phyloP scores from a whole-genome alignment of 179 eudicot genomes.

The Actinidia arguta region DNA sequence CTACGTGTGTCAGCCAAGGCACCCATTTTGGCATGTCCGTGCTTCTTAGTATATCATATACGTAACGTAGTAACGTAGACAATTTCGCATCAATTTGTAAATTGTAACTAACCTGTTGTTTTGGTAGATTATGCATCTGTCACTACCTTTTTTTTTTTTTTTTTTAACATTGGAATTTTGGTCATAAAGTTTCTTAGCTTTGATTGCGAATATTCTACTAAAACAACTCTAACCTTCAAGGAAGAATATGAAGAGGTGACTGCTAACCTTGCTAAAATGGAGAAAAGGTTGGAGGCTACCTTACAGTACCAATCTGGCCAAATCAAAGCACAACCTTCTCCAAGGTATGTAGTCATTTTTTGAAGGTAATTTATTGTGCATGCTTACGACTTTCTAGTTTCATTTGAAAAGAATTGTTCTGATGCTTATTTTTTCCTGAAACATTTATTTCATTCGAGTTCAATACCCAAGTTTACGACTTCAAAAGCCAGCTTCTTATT shows the following conservation, averaged over 20 bases:
- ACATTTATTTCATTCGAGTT: not conserved
- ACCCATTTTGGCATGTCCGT: too few relatives aligned
- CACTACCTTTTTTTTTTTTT: too few relatives aligned
- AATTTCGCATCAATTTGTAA: too few relatives aligned
- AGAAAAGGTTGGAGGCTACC: slow-evolving; percentile 98
- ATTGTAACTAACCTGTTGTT: too few relatives aligned
- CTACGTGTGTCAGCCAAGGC: too few relatives aligned
- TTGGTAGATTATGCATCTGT: too few relatives aligned
- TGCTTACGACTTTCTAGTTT: not conserved
- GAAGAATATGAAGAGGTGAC: slow-evolving; percentile 84
- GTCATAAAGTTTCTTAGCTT: too few relatives aligned
- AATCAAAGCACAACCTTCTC: slow-evolving; percentile 83
- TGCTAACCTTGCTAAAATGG: slow-evolving; percentile 83
- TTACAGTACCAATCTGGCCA: slow-evolving; percentile 98
- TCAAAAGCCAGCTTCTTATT: not conserved
- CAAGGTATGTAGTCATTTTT: slow-evolving; percentile 58
- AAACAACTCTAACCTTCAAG: slow-evolving; percentile 45
- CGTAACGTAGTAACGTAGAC: too few relatives aligned
- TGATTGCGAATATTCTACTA: slow-evolving; percentile 7
- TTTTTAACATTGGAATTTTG: too few relatives aligned
- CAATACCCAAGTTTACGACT: too few relatives aligned
- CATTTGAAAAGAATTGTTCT: not conserved
- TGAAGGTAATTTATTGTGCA: not conserved
- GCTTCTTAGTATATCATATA: too few relatives aligned
- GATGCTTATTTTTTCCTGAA: not conserved